Evolutionary conservation across 148 eudicot species (phyloP), one percentile per base, ranked within the genome.

Genomic region (Cornus suecica): DNA sequence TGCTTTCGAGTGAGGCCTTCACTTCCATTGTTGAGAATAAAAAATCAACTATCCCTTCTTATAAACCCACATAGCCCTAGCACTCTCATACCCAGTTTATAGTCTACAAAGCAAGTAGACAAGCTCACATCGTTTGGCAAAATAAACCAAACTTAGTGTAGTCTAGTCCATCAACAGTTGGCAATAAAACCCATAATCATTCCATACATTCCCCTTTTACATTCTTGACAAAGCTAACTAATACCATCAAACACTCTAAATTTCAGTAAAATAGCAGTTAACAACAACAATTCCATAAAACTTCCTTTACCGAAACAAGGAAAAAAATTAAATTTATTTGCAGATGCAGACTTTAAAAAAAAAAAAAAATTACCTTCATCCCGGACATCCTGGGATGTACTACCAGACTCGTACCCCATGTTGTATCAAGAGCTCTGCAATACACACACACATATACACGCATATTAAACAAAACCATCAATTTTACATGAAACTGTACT

Each of bases 301-400:
- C 10, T 2, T 23, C 22, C 25, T 68, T 37, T 3, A 10, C 23
- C 0, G 3, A 68, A 48, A 58, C 8, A 65, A 58, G 11, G 2
- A 5, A 18, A 62, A 58, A 52, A 52, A 52, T 52, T 18, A 25
- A 23, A 32, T 64, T 64, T 64, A 64, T 64, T 18, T 24, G 23
- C 14, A 73, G 61, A 23, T 24, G 23, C 14, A 73, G 61, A 23
- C 27, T 25, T n/a, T n/a, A n/a, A n/a, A n/a, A n/a, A 60, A 77
- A 58, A 48, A 62, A 26, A 7, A n/a, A 9, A 18, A 52, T 66
- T 72, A 85, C 88, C 88, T 71, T 83, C 76, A 56, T 83, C 86
- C n/a, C 88, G 76, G 37, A 25, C 84, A 80, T 78, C 82, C 31
- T 72, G 81, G 48, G 88, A 80, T 62, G 82, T 62, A 65, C 84